Evolutionary conservation across 352 stramenopile species (phyloP).

Genomic region (Globisporangium abappressorium): DNA sequence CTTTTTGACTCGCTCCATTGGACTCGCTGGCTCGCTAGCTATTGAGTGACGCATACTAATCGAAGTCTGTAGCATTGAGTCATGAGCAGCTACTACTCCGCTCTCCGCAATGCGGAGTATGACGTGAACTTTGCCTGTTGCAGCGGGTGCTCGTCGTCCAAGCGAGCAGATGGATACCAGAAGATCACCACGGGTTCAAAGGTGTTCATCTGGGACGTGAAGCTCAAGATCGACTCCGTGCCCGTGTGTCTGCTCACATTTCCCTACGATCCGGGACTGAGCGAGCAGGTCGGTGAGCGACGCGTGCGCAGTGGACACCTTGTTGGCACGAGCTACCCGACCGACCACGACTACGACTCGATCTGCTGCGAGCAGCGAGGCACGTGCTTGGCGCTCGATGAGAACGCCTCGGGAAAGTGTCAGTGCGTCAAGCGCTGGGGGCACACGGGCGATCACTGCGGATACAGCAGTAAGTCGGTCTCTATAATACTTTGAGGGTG

Average conservation of each 20-base stretch:
- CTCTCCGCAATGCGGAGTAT: slow-evolving; percentile 12
- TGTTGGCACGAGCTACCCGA: slow-evolving; percentile 63
- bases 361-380: slow-evolving; percentile 69
- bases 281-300: slow-evolving; percentile 55
- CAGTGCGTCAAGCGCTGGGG: slow-evolving; percentile 65
- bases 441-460: slow-evolving; percentile 63
- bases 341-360: slow-evolving; percentile 69
- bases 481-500: no score
- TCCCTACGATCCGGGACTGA: slow-evolving; percentile 53
- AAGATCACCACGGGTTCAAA: slow-evolving; percentile 48
- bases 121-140: slow-evolving; percentile 67
- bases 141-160: slow-evolving; percentile 59
- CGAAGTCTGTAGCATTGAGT: neutral
- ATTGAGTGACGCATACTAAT: neutral
- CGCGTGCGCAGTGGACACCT: slow-evolving; percentile 56
- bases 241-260: slow-evolving; percentile 48
- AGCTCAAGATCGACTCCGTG: slow-evolving; percentile 52
- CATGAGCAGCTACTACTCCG: slow-evolving; percentile 4
- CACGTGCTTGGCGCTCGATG: slow-evolving; percentile 35
- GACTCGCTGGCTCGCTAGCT: neutral
- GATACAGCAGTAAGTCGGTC: slow-evolving; percentile 44
- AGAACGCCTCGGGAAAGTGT: slow-evolving; percentile 63
- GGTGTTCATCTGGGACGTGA: slow-evolving; percentile 69
- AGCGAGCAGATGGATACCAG: slow-evolving; percentile 39
- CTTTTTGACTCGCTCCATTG: neutral